Evolutionary conservation across 2,329 filamentous ascomycete species (phyloP).

Genomic region (Pestalotiopsis sp.): DNA sequence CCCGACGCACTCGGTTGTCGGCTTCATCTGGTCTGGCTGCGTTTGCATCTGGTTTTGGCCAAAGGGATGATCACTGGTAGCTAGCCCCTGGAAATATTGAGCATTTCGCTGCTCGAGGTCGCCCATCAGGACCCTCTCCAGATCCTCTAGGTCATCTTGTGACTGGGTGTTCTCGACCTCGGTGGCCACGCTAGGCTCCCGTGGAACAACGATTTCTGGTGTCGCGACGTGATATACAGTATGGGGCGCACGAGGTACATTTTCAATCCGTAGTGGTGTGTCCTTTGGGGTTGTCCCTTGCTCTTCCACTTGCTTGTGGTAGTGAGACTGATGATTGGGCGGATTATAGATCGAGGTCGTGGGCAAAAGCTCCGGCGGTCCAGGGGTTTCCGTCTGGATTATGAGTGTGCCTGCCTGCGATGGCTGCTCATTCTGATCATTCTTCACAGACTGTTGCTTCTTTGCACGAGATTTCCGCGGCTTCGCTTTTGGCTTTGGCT

Average conservation of each 20-base stretch:
- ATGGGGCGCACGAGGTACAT: background rate
- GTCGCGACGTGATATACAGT: background rate
- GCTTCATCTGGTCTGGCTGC: constrained; percentile 15
- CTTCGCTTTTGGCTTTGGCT: constrained; percentile 38
- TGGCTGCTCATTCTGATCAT: constrained; percentile 12
- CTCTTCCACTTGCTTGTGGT: background rate
- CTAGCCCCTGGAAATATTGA: constrained; percentile 20
- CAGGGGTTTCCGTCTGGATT: constrained; percentile 45
- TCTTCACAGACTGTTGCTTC: constrained; percentile 26
- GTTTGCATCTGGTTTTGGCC: background rate
- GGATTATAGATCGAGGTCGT: constrained; percentile 46
- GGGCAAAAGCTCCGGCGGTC: constrained; percentile 45
- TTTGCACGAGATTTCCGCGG: constrained; percentile 27
- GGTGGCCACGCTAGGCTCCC: background rate
- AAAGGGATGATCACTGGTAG: constrained; percentile 20
- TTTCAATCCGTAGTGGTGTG: background rate
- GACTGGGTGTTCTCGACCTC: constrained; percentile 16
- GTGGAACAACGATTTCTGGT: background rate
- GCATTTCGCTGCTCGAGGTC: constrained; percentile 24
- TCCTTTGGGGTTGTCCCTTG: background rate
- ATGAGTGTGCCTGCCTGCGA: constrained; percentile 27
- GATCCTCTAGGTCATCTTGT: constrained; percentile 20
- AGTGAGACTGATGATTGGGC: constrained; percentile 18
- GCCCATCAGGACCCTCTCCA: constrained; percentile 22
- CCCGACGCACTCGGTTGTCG: constrained; percentile 12